Evolutionary conservation across 106 monocot species (phyloP).

Genomic region (Dendrobium chrysotoxum): DNA sequence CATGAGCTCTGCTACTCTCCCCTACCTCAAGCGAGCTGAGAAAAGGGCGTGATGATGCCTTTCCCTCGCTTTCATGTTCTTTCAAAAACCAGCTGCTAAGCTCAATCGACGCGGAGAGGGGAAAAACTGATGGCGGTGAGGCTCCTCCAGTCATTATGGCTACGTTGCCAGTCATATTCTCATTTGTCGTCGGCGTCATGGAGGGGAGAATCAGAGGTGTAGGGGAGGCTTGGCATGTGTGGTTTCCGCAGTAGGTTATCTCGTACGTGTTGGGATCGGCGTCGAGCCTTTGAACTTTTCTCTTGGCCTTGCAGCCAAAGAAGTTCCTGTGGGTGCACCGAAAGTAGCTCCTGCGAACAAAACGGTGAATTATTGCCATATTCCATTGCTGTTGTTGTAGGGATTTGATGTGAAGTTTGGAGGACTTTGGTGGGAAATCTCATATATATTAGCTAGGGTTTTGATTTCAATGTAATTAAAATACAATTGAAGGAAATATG

Average conservation of each 20-base stretch:
- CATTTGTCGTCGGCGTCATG: background rate
- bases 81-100: background rate
- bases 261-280: slow-evolving; percentile 54
- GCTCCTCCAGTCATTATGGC: background rate
- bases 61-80: background rate
- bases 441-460: too few species aligned
- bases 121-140: background rate
- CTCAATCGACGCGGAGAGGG: background rate
- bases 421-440: too few species aligned
- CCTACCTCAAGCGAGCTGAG: background rate
- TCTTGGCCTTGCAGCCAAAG: slow-evolving; percentile 68
- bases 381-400: too few species aligned
- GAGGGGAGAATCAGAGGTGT: slow-evolving; percentile 21
- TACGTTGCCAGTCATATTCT: background rate
- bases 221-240: slow-evolving; percentile 52
- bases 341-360: slow-evolving; percentile 40
- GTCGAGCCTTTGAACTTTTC: slow-evolving; percentile 63
- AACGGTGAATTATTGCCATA: too few species aligned
- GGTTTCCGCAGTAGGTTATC: slow-evolving; percentile 45
- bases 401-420: too few species aligned
- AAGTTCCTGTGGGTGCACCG: slow-evolving; percentile 67
- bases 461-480: too few species aligned
- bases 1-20: background rate
- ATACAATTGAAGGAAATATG: too few species aligned
- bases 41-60: background rate